Conservation (phyloP, 2,329 filamentous ascomycete genomes). For the Alternaria hordeiaustralica region DNA sequence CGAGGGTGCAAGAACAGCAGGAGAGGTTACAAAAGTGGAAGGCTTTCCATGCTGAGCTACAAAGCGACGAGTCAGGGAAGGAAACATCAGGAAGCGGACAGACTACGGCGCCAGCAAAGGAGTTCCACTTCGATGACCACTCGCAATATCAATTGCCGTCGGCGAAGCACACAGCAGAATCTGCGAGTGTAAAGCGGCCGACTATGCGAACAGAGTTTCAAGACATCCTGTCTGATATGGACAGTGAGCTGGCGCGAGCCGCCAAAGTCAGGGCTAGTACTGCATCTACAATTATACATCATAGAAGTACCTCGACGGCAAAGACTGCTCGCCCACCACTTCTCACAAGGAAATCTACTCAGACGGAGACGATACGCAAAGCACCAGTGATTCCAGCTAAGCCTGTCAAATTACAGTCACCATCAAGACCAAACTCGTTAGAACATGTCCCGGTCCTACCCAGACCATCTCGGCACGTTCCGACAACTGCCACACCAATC, state of each 20-base stretch:
- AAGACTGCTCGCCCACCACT: slow-evolving; percentile 24
- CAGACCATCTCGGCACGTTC: slow-evolving; percentile 8
- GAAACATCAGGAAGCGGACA: slow-evolving; percentile 3
- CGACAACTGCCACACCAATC: slow-evolving; percentile 20
- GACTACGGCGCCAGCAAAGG: slow-evolving; percentile 7
- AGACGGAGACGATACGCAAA: slow-evolving; percentile 18
- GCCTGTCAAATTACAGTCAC: slow-evolving; percentile 17
- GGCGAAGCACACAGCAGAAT: slow-evolving; percentile 14
- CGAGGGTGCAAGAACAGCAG: slow-evolving; percentile 70
- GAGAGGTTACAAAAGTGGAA: slow-evolving; percentile 76
- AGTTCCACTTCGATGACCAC: slow-evolving; percentile 44
- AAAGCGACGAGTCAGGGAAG: slow-evolving; percentile 13
- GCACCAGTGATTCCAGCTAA: slow-evolving; percentile 18
- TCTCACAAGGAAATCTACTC: slow-evolving; percentile 26
- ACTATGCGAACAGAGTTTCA: slow-evolving; percentile 26
- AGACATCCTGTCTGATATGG: slow-evolving; percentile 41
- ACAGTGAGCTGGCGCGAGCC: slow-evolving; percentile 31
- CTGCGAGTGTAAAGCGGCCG: slow-evolving; percentile 9
- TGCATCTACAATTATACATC: slow-evolving; percentile 14
- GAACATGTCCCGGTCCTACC: slow-evolving; percentile 22
- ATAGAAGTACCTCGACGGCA: slow-evolving; percentile 30
- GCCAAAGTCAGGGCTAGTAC: slow-evolving; percentile 26
- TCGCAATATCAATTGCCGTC: slow-evolving; percentile 36
- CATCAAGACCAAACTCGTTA: slow-evolving; percentile 23
- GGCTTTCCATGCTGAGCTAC: slow-evolving; percentile 62